Evolutionary conservation across 129 eudicot species (phyloP).

Genomic region (Dittrichia graveolens): DNA sequence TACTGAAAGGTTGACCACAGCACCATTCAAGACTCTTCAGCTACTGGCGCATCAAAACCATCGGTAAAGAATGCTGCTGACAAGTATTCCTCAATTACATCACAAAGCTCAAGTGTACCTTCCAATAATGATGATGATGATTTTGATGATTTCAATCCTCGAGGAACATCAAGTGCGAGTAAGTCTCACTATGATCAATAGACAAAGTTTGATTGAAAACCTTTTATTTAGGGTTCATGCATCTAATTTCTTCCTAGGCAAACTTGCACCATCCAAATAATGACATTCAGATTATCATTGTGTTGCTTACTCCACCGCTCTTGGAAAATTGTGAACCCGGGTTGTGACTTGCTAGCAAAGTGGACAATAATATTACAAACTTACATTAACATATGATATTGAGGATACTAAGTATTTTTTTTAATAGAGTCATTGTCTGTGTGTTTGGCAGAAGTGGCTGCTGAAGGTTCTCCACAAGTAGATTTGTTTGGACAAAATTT

Average conservation of each 20-base stretch:
- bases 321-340: too few relatives aligned
- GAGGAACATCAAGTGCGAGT: conserved; percentile 81
- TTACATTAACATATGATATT: neutral
- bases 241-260: neutral
- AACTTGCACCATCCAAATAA: neutral
- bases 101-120: conserved; percentile 52
- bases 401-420: conserved; percentile 4
- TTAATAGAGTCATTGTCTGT: neutral
- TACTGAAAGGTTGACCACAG: conserved; percentile 43
- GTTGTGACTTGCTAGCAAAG: too few relatives aligned
- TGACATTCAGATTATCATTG: neutral
- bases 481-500: conserved; percentile 81
- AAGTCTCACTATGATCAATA: conserved; percentile 40
- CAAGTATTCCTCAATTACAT: conserved; percentile 46
- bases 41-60: conserved; percentile 47
- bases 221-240: neutral
- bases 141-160: conserved; percentile 95
- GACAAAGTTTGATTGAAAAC: neutral
- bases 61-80: conserved; percentile 43
- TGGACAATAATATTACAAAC: neutral
- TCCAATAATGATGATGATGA: conserved; percentile 70
- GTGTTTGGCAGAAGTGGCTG: conserved; percentile 63
- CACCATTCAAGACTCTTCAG: conserved; percentile 55
- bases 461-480: conserved; percentile 66
- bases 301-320: too few relatives aligned